Evolutionary conservation across 495 filamentous ascomycete species (phyloP).

Genomic region (Tuber melanosporum): DNA sequence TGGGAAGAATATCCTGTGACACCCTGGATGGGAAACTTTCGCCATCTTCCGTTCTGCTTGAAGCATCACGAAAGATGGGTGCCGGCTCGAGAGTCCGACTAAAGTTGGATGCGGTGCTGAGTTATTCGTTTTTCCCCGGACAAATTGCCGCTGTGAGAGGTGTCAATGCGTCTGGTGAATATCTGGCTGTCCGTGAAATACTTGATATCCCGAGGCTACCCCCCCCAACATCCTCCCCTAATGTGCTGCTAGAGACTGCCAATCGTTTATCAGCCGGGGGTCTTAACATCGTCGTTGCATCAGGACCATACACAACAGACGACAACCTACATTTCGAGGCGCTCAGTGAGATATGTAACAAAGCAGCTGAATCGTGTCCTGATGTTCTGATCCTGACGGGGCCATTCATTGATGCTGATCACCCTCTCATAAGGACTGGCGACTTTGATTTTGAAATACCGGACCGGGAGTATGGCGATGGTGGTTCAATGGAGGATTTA

Average conservation of each 20-base stretch:
- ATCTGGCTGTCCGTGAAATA: slow-evolving; percentile 73
- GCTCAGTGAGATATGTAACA: slow-evolving; percentile 68
- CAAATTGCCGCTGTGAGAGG: slow-evolving; percentile 84
- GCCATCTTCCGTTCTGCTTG: slow-evolving; percentile 71
- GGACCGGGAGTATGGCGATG: neutral
- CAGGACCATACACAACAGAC: slow-evolving; percentile 86
- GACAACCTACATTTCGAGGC: slow-evolving; percentile 86
- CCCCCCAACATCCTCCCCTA: slow-evolving; percentile 57
- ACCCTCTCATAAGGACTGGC: slow-evolving; percentile 79
- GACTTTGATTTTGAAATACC: slow-evolving; percentile 65
- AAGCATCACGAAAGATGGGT: slow-evolving; percentile 78
- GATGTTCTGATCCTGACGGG: slow-evolving; percentile 78
- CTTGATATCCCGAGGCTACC: slow-evolving; percentile 66
- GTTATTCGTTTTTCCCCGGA: slow-evolving; percentile 85
- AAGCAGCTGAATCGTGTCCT: slow-evolving; percentile 64
- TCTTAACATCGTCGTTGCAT: slow-evolving; percentile 66
- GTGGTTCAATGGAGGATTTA: slow-evolving; percentile 64
- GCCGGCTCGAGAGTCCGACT: slow-evolving; percentile 74
- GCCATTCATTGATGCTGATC: slow-evolving; percentile 84
- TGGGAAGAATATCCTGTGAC: slow-evolving; percentile 87
- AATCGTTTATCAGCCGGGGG: slow-evolving; percentile 60
- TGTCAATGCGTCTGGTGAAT: slow-evolving; percentile 76
- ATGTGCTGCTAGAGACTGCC: slow-evolving; percentile 57
- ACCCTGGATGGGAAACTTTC: slow-evolving; percentile 76
- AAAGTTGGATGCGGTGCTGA: slow-evolving; percentile 60